Evolutionary conservation across 345 rosid species (phyloP).

Genomic region (Streptanthus diversifolius): DNA sequence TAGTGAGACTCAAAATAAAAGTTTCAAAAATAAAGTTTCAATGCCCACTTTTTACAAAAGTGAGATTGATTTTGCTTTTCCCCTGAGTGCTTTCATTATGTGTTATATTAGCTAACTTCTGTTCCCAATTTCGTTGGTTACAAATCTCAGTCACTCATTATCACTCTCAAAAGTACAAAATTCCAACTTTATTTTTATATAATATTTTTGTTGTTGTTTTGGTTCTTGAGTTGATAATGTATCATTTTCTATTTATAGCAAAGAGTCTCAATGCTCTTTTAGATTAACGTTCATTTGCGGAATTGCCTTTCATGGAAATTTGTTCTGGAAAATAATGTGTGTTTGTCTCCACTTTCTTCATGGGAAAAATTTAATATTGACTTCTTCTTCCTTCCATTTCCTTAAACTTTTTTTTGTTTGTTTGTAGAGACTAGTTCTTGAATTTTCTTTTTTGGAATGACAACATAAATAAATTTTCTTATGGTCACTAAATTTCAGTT

Average conservation of each 20-base stretch:
- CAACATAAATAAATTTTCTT: not conserved
- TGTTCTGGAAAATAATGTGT: slow-evolving; percentile 20
- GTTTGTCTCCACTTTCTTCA: slow-evolving; percentile 28
- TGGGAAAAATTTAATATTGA: slow-evolving; percentile 3
- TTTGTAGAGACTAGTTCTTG: not conserved
- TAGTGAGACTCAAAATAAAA: slow-evolving; percentile 28
- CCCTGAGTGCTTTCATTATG: slow-evolving; percentile 32
- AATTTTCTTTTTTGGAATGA: not conserved
- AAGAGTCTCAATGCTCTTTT: slow-evolving; percentile 20
- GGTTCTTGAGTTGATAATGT: slow-evolving; percentile 32
- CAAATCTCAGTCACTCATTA: slow-evolving; percentile 34
- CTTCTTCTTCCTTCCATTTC: slow-evolving; percentile 4
- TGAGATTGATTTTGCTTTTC: slow-evolving; percentile 1
- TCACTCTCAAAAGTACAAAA: slow-evolving; percentile 29
- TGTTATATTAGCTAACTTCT: slow-evolving; percentile 26
- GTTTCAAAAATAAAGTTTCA: no score
- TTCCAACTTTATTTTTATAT: slow-evolving; percentile 9
- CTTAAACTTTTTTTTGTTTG: not conserved
- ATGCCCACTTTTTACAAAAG: no score
- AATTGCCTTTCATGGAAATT: slow-evolving; percentile 14
- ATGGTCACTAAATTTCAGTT: not conserved
- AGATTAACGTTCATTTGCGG: slow-evolving; percentile 13
- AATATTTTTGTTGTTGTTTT: not conserved
- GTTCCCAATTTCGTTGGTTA: slow-evolving; percentile 24
- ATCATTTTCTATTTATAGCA: slow-evolving; percentile 30